A percentile compares a stretch with the other conserved stretches of the same genome.
Conservation (phyloP, 2,329 filamentous ascomycete genomes). For the Exophiala spinifera region DNA sequence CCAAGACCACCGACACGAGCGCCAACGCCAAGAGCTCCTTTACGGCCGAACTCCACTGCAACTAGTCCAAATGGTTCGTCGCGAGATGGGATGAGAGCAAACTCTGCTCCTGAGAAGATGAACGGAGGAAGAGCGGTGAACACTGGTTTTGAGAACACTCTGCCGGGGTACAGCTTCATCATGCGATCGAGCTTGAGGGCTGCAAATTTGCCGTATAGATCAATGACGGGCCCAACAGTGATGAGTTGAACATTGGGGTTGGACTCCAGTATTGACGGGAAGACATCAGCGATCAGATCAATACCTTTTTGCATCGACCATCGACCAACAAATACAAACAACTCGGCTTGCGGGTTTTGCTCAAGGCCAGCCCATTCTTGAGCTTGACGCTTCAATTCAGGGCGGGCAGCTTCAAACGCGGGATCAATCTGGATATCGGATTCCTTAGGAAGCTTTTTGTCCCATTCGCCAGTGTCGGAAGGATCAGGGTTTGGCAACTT, state of each 20-base stretch:
- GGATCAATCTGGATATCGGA: constrained; percentile 52
- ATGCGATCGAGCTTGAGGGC: constrained; percentile 62
- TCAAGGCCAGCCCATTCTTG: constrained; percentile 66
- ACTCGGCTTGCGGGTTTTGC: constrained; percentile 59
- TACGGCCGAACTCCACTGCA: constrained; percentile 66
- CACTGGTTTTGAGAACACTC: constrained; percentile 66
- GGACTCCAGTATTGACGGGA: constrained; percentile 60
- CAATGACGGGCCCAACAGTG: constrained; percentile 63
- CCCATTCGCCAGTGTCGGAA: constrained; percentile 61
- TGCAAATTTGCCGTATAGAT: constrained; percentile 66
- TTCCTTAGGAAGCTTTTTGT: constrained; percentile 51
- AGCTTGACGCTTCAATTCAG: constrained; percentile 57
- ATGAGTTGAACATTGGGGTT: constrained; percentile 61
- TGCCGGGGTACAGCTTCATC: constrained; percentile 63
- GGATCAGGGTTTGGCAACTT: constrained; percentile 65
- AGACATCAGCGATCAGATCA: constrained; percentile 66
- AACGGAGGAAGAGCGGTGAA: constrained; percentile 65
- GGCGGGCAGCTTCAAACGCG: constrained; percentile 53
- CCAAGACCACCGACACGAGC: constrained; percentile 64
- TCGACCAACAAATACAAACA: constrained; percentile 66
- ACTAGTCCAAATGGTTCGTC: constrained; percentile 69
- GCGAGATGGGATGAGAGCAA: constrained; percentile 64
- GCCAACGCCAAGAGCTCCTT: constrained; percentile 65
- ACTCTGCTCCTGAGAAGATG: constrained; percentile 66
- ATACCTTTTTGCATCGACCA: constrained; percentile 70